These are phyloP conservation scores for Microsporum ferrugineum DNA, from an alignment of 2,329 filamentous ascomycete species.

Conservation along the genomic window DNA sequence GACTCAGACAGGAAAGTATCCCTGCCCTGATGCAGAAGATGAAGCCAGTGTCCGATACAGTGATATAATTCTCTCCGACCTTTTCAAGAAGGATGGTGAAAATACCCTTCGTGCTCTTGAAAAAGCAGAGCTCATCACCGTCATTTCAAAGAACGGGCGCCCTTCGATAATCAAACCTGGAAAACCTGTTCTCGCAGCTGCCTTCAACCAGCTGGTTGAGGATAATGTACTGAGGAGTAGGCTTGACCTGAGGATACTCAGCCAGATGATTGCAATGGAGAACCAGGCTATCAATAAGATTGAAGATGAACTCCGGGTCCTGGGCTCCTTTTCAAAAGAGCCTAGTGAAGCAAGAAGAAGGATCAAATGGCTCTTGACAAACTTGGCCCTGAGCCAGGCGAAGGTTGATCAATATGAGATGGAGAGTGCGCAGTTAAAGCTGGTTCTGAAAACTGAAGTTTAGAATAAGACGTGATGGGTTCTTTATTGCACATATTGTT, in stretches of 20 bases:
- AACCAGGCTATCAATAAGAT: constrained; percentile 63
- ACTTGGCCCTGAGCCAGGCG: constrained; percentile 60
- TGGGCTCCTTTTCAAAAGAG: constrained; percentile 60
- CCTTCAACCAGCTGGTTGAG: constrained; percentile 59
- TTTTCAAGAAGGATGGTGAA: constrained; percentile 65
- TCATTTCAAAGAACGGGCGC: constrained; percentile 61
- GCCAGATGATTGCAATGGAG: constrained; percentile 60
- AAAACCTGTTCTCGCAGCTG: constrained; percentile 74
- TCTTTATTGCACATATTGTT: not conserved
- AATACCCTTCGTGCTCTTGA: constrained; percentile 67
- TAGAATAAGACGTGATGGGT: not conserved
- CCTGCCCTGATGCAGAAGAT: not conserved
- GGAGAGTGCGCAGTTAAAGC: constrained; percentile 61
- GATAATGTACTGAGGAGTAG: constrained; percentile 63
- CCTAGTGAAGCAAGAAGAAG: constrained; percentile 56
- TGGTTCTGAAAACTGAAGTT: constrained; percentile 47
- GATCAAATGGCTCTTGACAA: constrained; percentile 60
- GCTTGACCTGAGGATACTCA: constrained; percentile 60
- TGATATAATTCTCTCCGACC: constrained; percentile 64
- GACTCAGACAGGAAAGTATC: constrained; percentile 19
- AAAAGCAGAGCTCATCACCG: constrained; percentile 72
- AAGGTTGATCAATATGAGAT: constrained; percentile 64
- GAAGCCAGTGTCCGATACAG: constrained; percentile 59
- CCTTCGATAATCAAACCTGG: constrained; percentile 68
- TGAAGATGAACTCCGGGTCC: constrained; percentile 61